These are phyloP conservation scores for Kwoniella bestiolae DNA, from an alignment of 768 basidiomycete species.

Conservation along the genomic window DNA sequence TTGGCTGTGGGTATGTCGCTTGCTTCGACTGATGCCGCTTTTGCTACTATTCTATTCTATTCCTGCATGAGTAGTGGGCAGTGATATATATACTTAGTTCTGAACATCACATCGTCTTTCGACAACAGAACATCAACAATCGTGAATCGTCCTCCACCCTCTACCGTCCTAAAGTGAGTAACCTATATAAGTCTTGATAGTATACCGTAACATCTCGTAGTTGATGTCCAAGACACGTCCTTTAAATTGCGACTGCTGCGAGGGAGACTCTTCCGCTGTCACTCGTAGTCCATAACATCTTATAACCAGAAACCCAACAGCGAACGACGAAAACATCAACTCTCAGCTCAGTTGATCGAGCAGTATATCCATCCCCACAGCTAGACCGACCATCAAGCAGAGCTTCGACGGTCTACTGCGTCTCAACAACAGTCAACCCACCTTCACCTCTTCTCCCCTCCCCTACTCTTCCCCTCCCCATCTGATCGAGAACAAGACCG, in stretches of 20 bases:
- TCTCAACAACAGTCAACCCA: neutral
- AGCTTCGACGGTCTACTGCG: neutral
- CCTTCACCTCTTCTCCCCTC: neutral
- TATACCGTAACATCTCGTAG: neutral
- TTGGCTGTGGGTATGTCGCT: too few relatives aligned
- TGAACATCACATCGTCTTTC: neutral
- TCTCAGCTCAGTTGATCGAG: neutral
- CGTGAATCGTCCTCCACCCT: conserved; percentile 3
- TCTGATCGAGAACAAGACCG: too few relatives aligned
- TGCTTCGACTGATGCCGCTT: too few relatives aligned
- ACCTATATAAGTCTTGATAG: neutral
- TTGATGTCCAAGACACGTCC: neutral
- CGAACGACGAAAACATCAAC: neutral
- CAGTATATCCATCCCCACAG: neutral
- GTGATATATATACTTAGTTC: too few relatives aligned
- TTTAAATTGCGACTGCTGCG: neutral
- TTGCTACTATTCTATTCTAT: neutral
- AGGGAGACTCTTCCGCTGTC: too few relatives aligned
- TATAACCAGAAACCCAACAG: too few relatives aligned
- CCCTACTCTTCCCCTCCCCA: neutral
- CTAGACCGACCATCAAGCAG: neutral
- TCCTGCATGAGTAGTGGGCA: neutral
- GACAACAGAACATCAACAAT: conserved; percentile 6
- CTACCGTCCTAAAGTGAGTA: neutral
- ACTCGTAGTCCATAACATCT: too few relatives aligned